Conservation (phyloP, 163 green algal genomes). For the Trebouxia gelatinosa region DNA sequence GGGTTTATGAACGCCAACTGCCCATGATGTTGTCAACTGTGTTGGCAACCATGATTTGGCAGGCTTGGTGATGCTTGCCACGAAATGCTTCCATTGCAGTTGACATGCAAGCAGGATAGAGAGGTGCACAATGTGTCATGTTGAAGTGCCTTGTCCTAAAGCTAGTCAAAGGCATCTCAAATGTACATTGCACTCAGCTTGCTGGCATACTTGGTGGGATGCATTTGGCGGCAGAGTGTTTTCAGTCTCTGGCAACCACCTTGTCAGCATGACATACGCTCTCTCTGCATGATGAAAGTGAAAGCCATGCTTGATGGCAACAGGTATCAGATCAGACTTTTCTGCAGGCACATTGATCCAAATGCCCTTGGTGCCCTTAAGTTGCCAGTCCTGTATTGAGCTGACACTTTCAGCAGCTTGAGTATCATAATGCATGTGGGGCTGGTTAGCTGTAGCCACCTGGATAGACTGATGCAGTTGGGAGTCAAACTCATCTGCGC, state of each 20-base stretch:
- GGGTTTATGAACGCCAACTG: not conserved
- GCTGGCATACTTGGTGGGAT: constrained; percentile 61
- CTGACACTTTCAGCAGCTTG: not conserved
- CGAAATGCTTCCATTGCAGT: not conserved
- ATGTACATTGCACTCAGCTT: not conserved
- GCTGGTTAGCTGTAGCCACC: not conserved
- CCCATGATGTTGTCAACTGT: constrained; percentile 14
- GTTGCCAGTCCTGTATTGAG: constrained; percentile 17
- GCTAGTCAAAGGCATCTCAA: not conserved
- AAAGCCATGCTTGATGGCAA: constrained; percentile 58
- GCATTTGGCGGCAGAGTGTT: constrained; percentile 76
- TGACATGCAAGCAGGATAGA: not conserved
- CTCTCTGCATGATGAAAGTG: constrained; percentile 61
- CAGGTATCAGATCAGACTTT: constrained; percentile 41
- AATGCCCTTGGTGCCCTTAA: constrained; percentile 2
- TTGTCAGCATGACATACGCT: constrained; percentile 75
- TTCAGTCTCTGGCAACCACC: constrained; percentile 63
- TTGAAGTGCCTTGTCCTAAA: not conserved
- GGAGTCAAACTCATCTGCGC: constrained; percentile 34
- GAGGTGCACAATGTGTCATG: not conserved
- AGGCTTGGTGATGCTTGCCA: not conserved
- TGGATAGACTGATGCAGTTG: constrained; percentile 37
- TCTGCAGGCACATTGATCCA: constrained; percentile 14
- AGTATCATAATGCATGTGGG: too few species aligned
- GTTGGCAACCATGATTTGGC: not conserved